These are phyloP conservation scores for Penicillium sp. DNA, from an alignment of 2,329 filamentous ascomycete species.

Conservation along the genomic window DNA sequence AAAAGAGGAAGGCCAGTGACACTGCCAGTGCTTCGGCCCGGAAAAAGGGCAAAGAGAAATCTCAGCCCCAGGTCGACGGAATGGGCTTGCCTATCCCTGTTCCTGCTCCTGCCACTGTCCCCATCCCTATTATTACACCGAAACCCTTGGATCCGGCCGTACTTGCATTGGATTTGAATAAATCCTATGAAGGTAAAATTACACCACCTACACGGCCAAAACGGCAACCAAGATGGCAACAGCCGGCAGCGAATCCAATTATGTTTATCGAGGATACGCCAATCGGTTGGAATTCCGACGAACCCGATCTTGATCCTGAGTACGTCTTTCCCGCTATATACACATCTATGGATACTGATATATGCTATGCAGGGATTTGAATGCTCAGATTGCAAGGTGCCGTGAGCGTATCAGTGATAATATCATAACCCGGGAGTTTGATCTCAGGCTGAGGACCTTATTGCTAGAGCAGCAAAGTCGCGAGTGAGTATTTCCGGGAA, in stretches of 20 bases:
- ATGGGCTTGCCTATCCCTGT: background rate
- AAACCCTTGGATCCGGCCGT: background rate
- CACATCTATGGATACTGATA: background rate
- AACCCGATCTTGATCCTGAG: conserved; percentile 3
- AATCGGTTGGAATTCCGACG: background rate
- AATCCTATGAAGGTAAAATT: background rate
- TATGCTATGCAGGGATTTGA: background rate
- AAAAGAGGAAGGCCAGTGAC: background rate
- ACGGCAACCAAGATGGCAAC: background rate
- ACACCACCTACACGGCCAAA: background rate
- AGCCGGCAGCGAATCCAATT: background rate
- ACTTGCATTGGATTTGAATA: background rate
- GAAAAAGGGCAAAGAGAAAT: background rate
- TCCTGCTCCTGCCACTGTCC: background rate
- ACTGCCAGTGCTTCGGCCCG: no score
- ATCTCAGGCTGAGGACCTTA: background rate
- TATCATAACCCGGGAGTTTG: background rate
- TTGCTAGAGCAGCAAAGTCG: background rate
- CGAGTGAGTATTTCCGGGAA: background rate
- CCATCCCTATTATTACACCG: background rate
- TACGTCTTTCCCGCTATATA: background rate
- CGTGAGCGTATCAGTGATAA: conserved; percentile 1
- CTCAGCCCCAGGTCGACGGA: background rate
- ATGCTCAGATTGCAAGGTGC: conserved; percentile 4
- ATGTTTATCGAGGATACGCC: background rate